Evolutionary conservation across 202 grass and related monocot genomes (phyloP).

Genomic region (Zizania palustris): DNA sequence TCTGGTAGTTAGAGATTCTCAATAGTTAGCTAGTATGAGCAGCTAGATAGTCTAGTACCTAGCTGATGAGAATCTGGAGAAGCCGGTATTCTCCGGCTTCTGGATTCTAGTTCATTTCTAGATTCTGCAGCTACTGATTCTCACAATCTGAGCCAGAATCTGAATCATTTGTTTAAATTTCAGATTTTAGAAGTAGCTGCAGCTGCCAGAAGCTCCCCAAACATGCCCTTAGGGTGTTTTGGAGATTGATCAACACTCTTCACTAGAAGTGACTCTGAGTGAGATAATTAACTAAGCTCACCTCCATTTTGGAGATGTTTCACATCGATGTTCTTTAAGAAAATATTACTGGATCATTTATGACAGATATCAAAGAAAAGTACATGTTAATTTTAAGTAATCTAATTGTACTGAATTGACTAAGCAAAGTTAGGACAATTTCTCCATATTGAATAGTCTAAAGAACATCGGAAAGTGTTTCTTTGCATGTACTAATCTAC

Average conservation of each 20-base stretch:
- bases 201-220: too few relatives aligned
- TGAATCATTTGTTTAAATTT: too few relatives aligned
- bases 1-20: too few relatives aligned
- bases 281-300: constrained; percentile 28
- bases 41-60: too few relatives aligned
- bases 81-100: too few relatives aligned
- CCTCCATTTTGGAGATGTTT: background rate
- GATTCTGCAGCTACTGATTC: too few relatives aligned
- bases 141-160: too few relatives aligned
- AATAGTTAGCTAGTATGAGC: too few relatives aligned
- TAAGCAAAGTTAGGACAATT: constrained; percentile 4
- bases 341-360: background rate
- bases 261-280: constrained; percentile 12
- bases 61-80: too few relatives aligned
- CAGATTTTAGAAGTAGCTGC: too few relatives aligned
- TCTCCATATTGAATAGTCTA: background rate
- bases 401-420: constrained; percentile 21
- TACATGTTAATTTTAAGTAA: background rate
- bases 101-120: too few relatives aligned
- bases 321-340: background rate
- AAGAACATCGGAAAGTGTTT: constrained; percentile 14
- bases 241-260: constrained; percentile 26
- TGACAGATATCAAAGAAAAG: background rate
- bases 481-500: constrained; percentile 20
- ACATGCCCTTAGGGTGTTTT: constrained; percentile 27